Evolutionary conservation across 352 stramenopile genomes (phyloP).

Genomic region (Globisporangium ultimum): DNA sequence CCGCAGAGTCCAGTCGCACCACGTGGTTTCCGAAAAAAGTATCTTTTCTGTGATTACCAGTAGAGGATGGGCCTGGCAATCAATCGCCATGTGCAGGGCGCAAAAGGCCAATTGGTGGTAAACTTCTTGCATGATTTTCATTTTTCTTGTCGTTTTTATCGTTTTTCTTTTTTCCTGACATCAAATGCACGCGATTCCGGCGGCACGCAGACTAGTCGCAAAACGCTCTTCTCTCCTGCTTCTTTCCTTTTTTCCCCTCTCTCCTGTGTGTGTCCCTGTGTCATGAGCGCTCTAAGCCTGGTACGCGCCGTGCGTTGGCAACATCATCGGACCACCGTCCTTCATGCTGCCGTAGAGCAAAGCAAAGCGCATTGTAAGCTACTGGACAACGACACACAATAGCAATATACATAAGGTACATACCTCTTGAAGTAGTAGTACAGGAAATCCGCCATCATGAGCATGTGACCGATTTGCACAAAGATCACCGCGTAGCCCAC

Average conservation of each 20-base stretch:
- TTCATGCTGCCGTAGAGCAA: conserved; percentile 59
- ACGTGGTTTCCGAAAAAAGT: too few relatives aligned
- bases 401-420: conserved; percentile 5
- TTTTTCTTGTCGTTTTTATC: too few relatives aligned
- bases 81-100: too few relatives aligned
- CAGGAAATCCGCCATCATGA: conserved; percentile 99
- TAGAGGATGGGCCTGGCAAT: too few relatives aligned
- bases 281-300: conserved; percentile 42
- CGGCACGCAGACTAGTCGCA: neutral
- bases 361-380: neutral
- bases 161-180: too few relatives aligned
- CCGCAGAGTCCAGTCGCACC: too few relatives aligned
- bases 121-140: too few relatives aligned
- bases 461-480: conserved; percentile 97
- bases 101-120: too few relatives aligned
- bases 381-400: neutral
- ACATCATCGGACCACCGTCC: conserved; percentile 85
- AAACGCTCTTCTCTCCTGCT: neutral
- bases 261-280: conserved; percentile 4
- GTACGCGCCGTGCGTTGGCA: conserved; percentile 85
- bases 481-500: conserved; percentile 95
- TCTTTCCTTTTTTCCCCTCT: neutral
- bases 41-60: too few relatives aligned
- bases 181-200: too few relatives aligned
- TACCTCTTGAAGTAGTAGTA: conserved; percentile 98